Conservation (phyloP, 306 rosid genomes). For the Prunus salicina region DNA sequence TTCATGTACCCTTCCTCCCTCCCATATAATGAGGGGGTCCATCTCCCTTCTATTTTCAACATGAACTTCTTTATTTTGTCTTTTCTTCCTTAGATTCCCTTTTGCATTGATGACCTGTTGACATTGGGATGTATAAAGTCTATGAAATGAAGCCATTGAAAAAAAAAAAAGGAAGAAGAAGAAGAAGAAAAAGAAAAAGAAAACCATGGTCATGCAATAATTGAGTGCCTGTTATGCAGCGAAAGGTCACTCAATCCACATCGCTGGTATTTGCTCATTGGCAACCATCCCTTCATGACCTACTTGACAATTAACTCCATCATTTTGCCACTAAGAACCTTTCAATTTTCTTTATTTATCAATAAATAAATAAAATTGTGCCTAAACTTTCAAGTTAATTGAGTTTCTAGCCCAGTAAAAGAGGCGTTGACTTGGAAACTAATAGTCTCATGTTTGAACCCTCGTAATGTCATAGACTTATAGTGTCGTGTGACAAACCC, state of each 20-base stretch:
- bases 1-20: neutral
- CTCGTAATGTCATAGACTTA: neutral
- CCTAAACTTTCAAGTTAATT: neutral
- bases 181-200: neutral
- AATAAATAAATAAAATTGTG: neutral
- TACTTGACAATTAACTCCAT: neutral
- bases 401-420: neutral
- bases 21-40: neutral
- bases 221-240: neutral
- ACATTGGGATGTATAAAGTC: constrained; percentile 6
- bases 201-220: constrained; percentile 1
- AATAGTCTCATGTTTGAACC: fast-evolving
- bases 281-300: constrained; percentile 8
- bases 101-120: constrained; percentile 25
- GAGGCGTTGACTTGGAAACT: fast-evolving
- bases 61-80: constrained; percentile 5
- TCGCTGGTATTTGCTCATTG: neutral
- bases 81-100: constrained; percentile 3
- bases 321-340: neutral
- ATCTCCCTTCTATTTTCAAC: neutral
- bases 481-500: too few species aligned
- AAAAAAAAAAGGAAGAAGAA: too few species aligned
- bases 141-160: neutral
- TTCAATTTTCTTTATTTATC: neutral
- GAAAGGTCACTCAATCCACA: constrained; percentile 4